Percentiles rank a stretch among this genome's conserved stretches.
phyloP scores from a whole-genome alignment of 208 protist species.

The Endotrypanum monterogeii region DNA sequence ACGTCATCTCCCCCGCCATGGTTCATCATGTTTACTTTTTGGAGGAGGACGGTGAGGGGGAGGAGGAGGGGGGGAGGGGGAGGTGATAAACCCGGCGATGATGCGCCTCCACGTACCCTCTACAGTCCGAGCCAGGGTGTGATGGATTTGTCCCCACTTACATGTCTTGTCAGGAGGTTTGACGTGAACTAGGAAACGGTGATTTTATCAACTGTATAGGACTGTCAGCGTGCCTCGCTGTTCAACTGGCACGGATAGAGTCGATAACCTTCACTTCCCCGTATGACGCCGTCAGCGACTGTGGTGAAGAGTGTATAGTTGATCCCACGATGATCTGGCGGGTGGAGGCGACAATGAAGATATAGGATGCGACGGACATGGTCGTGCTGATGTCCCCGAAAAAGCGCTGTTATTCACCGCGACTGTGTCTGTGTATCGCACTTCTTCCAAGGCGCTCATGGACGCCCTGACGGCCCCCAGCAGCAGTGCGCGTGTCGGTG shows the following conservation, averaged over 20 bases:
- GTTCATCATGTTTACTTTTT: constrained; percentile 69
- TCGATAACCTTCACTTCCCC: background rate
- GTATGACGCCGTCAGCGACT: constrained; percentile 3
- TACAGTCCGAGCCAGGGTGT: background rate
- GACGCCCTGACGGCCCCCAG: no score
- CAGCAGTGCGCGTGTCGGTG: no score
- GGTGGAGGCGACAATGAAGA: constrained; percentile 18
- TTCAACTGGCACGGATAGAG: background rate
- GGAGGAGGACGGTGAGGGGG: constrained; percentile 48
- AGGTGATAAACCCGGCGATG: background rate
- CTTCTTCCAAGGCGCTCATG: no score
- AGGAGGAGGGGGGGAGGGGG: background rate
- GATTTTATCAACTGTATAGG: background rate
- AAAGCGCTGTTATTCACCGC: no score
- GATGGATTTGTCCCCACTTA: no score
- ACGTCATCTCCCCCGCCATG: constrained; percentile 46
- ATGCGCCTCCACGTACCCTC: background rate
- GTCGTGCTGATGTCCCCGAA: constrained; percentile 19
- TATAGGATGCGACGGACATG: constrained; percentile 22
- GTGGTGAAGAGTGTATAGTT: constrained; percentile 17
- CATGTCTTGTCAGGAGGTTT: no score
- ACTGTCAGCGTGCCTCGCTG: background rate
- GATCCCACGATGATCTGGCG: constrained; percentile 11
- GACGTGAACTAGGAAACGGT: background rate
- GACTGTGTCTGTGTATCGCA: no score